Conservation (phyloP, 2,329 filamentous ascomycete species). For the Nothopassalora personata region DNA sequence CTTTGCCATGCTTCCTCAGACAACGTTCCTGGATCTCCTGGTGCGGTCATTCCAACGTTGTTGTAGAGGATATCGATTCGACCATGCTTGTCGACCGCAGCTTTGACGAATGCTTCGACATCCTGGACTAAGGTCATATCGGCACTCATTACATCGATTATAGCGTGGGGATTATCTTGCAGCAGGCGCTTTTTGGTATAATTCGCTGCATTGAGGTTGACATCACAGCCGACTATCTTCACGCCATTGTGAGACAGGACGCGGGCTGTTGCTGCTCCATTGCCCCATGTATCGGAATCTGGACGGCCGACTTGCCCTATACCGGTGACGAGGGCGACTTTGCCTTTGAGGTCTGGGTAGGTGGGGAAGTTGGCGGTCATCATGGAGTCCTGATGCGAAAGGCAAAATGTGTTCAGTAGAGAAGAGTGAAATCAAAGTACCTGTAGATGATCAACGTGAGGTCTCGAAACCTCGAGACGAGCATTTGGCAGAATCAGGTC, state of each 20-base stretch:
- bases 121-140: slow-evolving; percentile 48
- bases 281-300: slow-evolving; percentile 44
- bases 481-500: not conserved
- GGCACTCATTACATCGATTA: slow-evolving; percentile 31
- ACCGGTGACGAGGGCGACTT: slow-evolving; percentile 44
- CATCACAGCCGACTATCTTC: slow-evolving; percentile 39
- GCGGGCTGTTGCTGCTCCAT: slow-evolving; percentile 48
- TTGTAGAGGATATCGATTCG: slow-evolving; percentile 48
- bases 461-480: slow-evolving; percentile 11
- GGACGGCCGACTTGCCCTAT: slow-evolving; percentile 38
- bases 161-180: slow-evolving; percentile 34
- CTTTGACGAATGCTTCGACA: slow-evolving; percentile 42
- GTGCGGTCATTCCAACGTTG: slow-evolving; percentile 42
- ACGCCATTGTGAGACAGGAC: slow-evolving; percentile 46
- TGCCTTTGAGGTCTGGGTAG: slow-evolving; percentile 35
- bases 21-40: slow-evolving; percentile 46
- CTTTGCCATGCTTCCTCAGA: slow-evolving; percentile 46
- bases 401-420: not conserved
- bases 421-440: not conserved
- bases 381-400: not conserved
- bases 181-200: slow-evolving; percentile 33
- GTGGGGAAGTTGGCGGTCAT: slow-evolving; percentile 19
- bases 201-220: slow-evolving; percentile 23
- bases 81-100: slow-evolving; percentile 39
- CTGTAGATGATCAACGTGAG: not conserved